Evolutionary conservation across 2,329 filamentous ascomycete species (phyloP), one percentile per base, ranked within the genome.

Genomic region (Ophiostoma montium): DNA sequence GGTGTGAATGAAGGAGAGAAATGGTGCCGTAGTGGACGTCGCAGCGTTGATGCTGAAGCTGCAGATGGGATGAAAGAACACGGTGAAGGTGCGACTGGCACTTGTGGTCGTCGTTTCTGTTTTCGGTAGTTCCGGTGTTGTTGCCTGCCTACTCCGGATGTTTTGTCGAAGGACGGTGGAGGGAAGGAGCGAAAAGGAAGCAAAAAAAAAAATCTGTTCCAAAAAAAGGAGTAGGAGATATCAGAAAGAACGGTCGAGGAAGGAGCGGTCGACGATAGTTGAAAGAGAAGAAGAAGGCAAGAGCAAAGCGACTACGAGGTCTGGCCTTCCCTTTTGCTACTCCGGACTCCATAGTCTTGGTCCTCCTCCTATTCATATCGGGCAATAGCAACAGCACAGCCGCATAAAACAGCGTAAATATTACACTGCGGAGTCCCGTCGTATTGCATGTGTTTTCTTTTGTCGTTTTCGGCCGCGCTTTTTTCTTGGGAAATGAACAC

Each of bases 401-500:
- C 18, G 42, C 42, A 44, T 44, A 21, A 44, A n/a, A 44, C 42
- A 23, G 19, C 19, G 42, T 21, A 44, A 23, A 44, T 16, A 44
- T 23, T 44, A 23, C 39, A 21, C 16, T 32, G 42, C 42, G 42
- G 42, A 44, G 42, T 33, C 27, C 31, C 5, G 42, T 44, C 30
- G 42, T 44, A 44, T 44, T 44, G 42, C 16, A 41, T 41, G 18
- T 19, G 11, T 19, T 3, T 15, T 23, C 21, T 23, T 50, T 47
- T 44, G 38, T 30, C 45, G 36, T 39, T 27, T 27, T 39, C 45
- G n/a, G 38, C 23, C 49, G 49, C 32, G 32, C 21, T 42, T 43
- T 47, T 35, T 36, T 8, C 16, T 21, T 47, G 49, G 49, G 49
- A 51, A 51, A 51, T 51, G 49, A 51, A 44, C 27, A 46, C 23